Base-by-base conservation (phyloP, 2,329 filamentous ascomycete genomes). In the Fusarium piperis region DNA sequence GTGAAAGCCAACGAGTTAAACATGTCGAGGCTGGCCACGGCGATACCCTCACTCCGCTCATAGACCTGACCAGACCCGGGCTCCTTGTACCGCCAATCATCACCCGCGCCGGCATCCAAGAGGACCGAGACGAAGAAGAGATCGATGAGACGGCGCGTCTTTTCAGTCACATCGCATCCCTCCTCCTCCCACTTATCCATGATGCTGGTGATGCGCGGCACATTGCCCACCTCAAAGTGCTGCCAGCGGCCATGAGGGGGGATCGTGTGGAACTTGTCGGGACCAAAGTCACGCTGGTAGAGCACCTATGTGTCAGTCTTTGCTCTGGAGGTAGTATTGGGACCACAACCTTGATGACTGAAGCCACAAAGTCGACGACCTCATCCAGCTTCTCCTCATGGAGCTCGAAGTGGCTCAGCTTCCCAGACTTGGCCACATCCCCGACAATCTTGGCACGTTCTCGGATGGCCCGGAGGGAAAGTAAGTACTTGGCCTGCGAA, bases 101-200 rank as follows among this genome's bases (percentile, higher is more conserved):
- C 84, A 2, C 86, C 86, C 0, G 86, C 86, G 0, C 86, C 86
- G 0, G 86, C 88, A 71, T 90, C 88, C 0, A 90, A 79, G 16
- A 90, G 81, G 1, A 90, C 88, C 0, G 88, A 89, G 3, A 90
- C 86, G 52, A 90, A 85, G 79, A 91, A 91, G 9, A 91, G 79
- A 73, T 91, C 89, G 48, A 90, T 83, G 18, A 91, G 78, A 1
- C 88, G 83, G 4, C 88, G 85, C 0, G 86, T 85, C 6, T 83
- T 76, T 66, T 89, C 88, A 1, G 78, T 68, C 2, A 81, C 79
- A 58, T 88, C 76, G 2, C 78, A n/a, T 0, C 36, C 79, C 0
- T 81, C 78, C 3, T 73, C 75, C 3, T 84, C 78, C 87, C 87
- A 88, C 46, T 81, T 75, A 26, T 82, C 74, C 4, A 87, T 78